A percentile compares a stretch with the other conserved stretches of the same genome.
phyloP scores from a whole-genome alignment of 169 alveolate species.

The Plasmodium reichenowi region DNA sequence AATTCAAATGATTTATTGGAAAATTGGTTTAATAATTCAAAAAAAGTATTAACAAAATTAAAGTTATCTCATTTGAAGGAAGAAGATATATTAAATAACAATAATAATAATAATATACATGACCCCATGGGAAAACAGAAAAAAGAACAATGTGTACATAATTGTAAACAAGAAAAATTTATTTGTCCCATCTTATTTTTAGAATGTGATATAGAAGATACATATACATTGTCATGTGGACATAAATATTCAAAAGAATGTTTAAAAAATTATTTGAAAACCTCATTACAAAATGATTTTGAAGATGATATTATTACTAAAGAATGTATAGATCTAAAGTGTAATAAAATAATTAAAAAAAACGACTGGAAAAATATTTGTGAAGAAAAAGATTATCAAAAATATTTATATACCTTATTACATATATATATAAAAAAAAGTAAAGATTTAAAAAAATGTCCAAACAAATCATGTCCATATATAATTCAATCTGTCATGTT shows the following conservation, averaged over 20 bases:
- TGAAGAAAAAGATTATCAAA: conserved; percentile 1
- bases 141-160: neutral
- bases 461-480: conserved; percentile 16
- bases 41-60: conserved; percentile 22
- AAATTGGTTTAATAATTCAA: conserved; percentile 47
- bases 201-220: conserved; percentile 18
- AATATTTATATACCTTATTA: conserved; percentile 13
- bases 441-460: conserved; percentile 42
- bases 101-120: neutral
- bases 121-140: too few relatives aligned
- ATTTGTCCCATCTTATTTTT: conserved; percentile 37
- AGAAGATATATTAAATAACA: conserved; percentile 8
- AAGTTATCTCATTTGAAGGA: conserved; percentile 15
- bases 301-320: conserved; percentile 37
- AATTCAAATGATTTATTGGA: conserved; percentile 42
- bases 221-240: conserved; percentile 59
- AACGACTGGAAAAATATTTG: conserved; percentile 45
- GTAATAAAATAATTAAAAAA: conserved; percentile 21
- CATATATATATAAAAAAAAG: conserved; percentile 23
- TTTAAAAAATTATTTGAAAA: conserved; percentile 36
- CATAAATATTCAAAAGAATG: conserved; percentile 51
- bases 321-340: conserved; percentile 22
- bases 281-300: conserved; percentile 19
- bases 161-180: neutral
- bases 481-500: conserved; percentile 32